These are phyloP conservation scores for Tetrahymena borealis DNA, from an alignment of 73 alveolate species.

Conservation along the genomic window DNA sequence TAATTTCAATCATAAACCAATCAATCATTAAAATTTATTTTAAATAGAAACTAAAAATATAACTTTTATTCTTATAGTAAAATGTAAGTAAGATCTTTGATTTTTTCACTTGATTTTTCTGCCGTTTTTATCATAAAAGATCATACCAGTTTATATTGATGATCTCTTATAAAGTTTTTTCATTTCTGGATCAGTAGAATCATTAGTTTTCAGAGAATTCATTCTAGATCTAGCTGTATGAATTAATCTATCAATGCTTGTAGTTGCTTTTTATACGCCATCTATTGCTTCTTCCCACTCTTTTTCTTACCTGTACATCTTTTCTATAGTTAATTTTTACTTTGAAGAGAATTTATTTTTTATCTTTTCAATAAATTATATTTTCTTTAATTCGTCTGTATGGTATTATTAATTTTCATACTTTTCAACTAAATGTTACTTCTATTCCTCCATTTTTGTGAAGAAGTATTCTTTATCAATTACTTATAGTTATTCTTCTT, in stretches of 20 bases:
- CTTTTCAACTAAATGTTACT: background rate
- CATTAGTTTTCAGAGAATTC: background rate
- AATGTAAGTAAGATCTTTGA: no score
- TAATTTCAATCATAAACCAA: no score
- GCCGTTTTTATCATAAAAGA: no score
- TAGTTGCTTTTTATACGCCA: background rate
- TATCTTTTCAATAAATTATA: background rate
- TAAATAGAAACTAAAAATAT: no score
- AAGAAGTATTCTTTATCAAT: background rate
- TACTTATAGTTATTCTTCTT: background rate
- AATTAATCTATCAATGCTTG: background rate
- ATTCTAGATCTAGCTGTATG: background rate
- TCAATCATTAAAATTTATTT: no score
- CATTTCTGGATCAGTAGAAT: background rate
- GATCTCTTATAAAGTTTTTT: no score
- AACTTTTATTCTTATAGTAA: no score
- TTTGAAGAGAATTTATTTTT: background rate
- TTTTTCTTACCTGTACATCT: background rate
- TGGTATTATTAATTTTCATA: background rate
- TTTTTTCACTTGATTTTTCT: no score
- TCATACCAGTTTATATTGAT: no score
- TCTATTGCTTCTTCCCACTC: background rate
- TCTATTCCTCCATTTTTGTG: background rate
- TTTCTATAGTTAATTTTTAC: background rate
- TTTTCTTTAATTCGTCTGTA: background rate